phyloP scores from a whole-genome alignment of 495 filamentous ascomycete genomes.

The Penicillium maclennaniae region DNA sequence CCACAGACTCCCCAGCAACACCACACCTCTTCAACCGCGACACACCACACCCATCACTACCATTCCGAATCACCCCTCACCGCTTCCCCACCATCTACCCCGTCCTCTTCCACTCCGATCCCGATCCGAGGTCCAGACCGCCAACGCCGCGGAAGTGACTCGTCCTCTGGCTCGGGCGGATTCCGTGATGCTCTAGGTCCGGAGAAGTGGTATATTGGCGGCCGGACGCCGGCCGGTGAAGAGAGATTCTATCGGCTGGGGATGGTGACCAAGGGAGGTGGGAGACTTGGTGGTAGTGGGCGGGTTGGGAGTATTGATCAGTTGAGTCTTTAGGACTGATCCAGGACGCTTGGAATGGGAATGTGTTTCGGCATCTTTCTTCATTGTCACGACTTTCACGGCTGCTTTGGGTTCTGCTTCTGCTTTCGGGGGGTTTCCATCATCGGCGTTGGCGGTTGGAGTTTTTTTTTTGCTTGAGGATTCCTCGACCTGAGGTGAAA shows the following conservation, averaged over 20 bases:
- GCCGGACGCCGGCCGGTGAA: slow-evolving; percentile 77
- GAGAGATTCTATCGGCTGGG: slow-evolving; percentile 79
- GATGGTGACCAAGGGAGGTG: slow-evolving; percentile 53
- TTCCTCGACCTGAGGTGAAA: neutral
- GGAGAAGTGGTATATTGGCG: slow-evolving; percentile 89
- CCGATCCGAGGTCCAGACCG: slow-evolving; percentile 36
- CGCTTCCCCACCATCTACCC: slow-evolving; percentile 23
- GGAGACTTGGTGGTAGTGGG: slow-evolving; percentile 50
- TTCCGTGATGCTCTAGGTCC: slow-evolving; percentile 72
- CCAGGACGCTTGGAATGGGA: neutral
- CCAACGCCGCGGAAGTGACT: slow-evolving; percentile 61
- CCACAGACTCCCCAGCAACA: slow-evolving; percentile 17
- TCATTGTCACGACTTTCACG: neutral
- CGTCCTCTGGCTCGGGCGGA: slow-evolving; percentile 69
- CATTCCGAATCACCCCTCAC: slow-evolving; percentile 6
- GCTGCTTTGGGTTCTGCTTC: neutral
- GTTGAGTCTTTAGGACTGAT: slow-evolving; percentile 50
- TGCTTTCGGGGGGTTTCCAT: neutral
- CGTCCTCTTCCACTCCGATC: slow-evolving; percentile 37
- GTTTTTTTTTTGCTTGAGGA: neutral
- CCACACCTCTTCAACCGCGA: slow-evolving; percentile 20
- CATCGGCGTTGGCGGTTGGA: neutral
- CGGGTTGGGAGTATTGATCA: slow-evolving; percentile 60
- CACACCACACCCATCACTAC: slow-evolving; percentile 21
- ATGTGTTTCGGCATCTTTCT: neutral